Evolutionary conservation across 495 filamentous ascomycete species (phyloP).

Genomic region (Entonaema liquescens): DNA sequence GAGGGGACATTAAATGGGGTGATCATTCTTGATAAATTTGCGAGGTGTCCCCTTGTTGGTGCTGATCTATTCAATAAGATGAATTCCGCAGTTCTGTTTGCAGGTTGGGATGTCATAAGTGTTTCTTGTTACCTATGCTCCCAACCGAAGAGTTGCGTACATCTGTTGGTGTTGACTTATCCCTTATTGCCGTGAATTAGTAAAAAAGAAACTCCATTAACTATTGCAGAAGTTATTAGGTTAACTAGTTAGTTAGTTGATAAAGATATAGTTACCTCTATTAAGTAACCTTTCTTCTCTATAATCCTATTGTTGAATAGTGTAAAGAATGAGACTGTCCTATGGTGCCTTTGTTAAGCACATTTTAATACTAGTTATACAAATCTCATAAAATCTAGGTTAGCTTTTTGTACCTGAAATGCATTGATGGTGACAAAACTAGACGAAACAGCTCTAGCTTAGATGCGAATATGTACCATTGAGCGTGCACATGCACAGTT

Average conservation of each 20-base stretch:
- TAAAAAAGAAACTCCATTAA: not conserved
- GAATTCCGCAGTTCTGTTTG: not conserved
- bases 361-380: too few species aligned
- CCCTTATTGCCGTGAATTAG: not conserved
- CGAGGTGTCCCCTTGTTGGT: not conserved
- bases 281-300: not conserved
- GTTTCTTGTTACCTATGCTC: not conserved
- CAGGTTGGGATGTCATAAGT: not conserved
- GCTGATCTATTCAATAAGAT: not conserved
- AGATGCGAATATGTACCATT: slow-evolving; percentile 15
- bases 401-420: slow-evolving; percentile 32
- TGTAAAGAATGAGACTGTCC: too few species aligned
- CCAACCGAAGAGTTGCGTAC: not conserved
- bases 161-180: not conserved
- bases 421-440: slow-evolving; percentile 33
- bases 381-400: not conserved
- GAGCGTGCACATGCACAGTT: slow-evolving; percentile 14
- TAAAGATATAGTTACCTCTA: too few species aligned
- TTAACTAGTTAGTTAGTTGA: not conserved
- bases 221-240: not conserved
- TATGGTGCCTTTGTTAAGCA: too few species aligned
- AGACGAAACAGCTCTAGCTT: slow-evolving; percentile 34
- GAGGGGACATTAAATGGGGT: not conserved
- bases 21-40: not conserved
- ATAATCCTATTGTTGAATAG: not conserved